Percentiles rank a stretch among this genome's conserved stretches.
Conservation (phyloP, 164 flowering plant genomes). For the Aristolochia contorta region DNA sequence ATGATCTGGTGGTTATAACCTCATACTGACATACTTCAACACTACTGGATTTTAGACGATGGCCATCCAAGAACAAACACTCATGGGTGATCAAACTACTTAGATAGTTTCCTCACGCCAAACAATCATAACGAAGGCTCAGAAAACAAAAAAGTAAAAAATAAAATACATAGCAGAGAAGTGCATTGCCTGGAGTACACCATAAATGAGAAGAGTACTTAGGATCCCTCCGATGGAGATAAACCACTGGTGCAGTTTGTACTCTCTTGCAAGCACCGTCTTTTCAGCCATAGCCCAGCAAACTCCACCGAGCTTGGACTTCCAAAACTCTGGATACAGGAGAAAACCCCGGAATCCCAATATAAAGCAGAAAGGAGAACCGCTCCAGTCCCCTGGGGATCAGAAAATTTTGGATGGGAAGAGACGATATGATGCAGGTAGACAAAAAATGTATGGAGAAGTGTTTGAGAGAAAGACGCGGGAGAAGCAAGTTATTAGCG, state of each 20-base stretch:
- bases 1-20: slow-evolving; percentile 23
- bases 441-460: no score
- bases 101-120: neutral
- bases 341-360: neutral
- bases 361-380: neutral
- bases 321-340: neutral
- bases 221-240: slow-evolving; percentile 4
- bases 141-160: neutral
- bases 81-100: no score
- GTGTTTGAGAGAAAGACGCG: no score
- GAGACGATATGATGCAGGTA: no score
- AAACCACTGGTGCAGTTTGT: neutral
- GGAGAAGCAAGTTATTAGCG: no score
- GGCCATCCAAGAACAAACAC: no score
- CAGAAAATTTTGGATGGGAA: no score
- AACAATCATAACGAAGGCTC: neutral
- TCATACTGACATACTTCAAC: slow-evolving; percentile 93
- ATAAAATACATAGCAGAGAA: neutral
- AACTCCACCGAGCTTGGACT: neutral
- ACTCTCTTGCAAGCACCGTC: neutral
- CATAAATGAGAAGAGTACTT: slow-evolving; percentile 1
- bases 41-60: slow-evolving; percentile 68
- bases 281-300: slow-evolving; percentile 2
- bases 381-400: no score
- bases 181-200: neutral